phyloP scores from a whole-genome alignment of 1,139 yeast genomes.

The Suhomyces bolitotheri region DNA sequence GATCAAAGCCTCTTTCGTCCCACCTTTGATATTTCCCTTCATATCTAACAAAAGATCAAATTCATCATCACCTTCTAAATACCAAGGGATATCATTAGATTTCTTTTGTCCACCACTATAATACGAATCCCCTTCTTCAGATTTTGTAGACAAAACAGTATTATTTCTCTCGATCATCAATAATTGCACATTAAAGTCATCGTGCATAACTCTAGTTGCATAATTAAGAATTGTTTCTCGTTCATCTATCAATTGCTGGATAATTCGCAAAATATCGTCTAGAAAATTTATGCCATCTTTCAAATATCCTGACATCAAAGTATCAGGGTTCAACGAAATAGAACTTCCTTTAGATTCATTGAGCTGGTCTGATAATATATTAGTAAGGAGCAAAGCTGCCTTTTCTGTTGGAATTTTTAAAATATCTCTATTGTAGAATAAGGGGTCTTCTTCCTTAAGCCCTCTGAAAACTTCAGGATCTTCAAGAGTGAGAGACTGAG shows the following conservation, averaged over 20 bases:
- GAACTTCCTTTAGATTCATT: slow-evolving; percentile 41
- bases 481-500: slow-evolving; percentile 67
- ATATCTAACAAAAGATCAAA: slow-evolving; percentile 70
- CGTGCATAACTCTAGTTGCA: slow-evolving; percentile 76
- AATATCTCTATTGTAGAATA: slow-evolving; percentile 42
- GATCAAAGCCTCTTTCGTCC: slow-evolving; percentile 76
- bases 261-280: slow-evolving; percentile 43
- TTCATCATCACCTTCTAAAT: slow-evolving; percentile 75
- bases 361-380: slow-evolving; percentile 47
- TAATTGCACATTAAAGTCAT: slow-evolving; percentile 64
- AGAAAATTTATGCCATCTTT: slow-evolving; percentile 47
- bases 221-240: slow-evolving; percentile 68
- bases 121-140: slow-evolving; percentile 39
- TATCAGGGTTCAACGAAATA: slow-evolving; percentile 51
- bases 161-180: slow-evolving; percentile 63
- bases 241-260: slow-evolving; percentile 65
- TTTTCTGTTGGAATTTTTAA: slow-evolving; percentile 49
- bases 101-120: slow-evolving; percentile 39
- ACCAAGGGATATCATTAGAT: slow-evolving; percentile 67
- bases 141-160: slow-evolving; percentile 43
- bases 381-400: slow-evolving; percentile 49
- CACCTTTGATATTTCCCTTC: slow-evolving; percentile 80
- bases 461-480: slow-evolving; percentile 75
- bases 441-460: slow-evolving; percentile 56
- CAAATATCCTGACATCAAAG: slow-evolving; percentile 47